Base-by-base conservation (phyloP, 2,329 filamentous ascomycete species). In the Chrysoporthe austroafricana region DNA sequence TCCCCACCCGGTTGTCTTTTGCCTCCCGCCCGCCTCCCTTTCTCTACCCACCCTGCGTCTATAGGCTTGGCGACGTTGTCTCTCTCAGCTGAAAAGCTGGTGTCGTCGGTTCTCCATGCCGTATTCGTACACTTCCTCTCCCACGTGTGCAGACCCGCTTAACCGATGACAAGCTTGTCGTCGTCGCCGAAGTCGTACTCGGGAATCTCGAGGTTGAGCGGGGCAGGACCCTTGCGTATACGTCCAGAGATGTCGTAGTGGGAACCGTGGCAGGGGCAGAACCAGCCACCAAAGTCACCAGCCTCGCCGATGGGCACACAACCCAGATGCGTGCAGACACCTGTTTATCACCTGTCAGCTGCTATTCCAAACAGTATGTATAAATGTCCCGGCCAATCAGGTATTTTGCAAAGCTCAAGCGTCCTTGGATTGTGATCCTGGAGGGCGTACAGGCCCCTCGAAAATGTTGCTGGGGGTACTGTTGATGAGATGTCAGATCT, bases 161-260 rank as follows among this genome's bases (percentile, higher is more conserved):
- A 99, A 91, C 96, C 96, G 83, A 99, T 97, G 75, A 98, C 82
- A 74, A 99, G 86, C 83, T 90, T 90, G 79, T 88, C 90, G 14
- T 97, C 96, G 79, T 95, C 91, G 72, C 93, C 90, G 89, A 99
- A 98, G 77, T 92, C 93, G 86, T 97, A 97, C 77, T 83, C 80
- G 73, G 95, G 96, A 74, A 98, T 90, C 86, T 98, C 96, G 79
- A 99, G 90, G 88, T 99, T 99, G 78, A 99, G 89, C 73, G 96
- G 96, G 71, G 96, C 96, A 72, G 96, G 96, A 73, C 96, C 96
- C 88, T 93, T 97, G 86, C 96, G 91, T 88, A 97, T 93, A 83
- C 96, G 94, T 81, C 96, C 96, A 72, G 94, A 98, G 82, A 99
- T 98, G 81, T 99, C 96, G 89, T 99, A 99, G 88, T 99, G 96